phyloP scores from a whole-genome alignment of 2,329 filamentous ascomycete genomes.

The Metarhizium humberi region DNA sequence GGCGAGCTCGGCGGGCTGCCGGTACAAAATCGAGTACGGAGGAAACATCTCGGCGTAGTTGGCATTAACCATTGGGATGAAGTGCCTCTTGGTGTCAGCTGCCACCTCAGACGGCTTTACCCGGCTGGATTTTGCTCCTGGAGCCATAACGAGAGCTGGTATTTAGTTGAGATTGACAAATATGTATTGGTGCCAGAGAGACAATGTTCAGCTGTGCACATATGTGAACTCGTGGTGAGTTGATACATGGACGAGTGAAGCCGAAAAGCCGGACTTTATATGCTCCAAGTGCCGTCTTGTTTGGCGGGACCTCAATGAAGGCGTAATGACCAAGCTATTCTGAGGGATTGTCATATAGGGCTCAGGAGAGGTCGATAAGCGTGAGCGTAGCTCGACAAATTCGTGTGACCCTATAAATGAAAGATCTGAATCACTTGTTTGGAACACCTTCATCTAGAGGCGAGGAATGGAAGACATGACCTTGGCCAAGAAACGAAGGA shows the following conservation, averaged over 20 bases:
- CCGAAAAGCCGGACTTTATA: constrained; percentile 6
- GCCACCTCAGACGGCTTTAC: constrained; percentile 51
- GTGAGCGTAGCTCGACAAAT: constrained; percentile 18
- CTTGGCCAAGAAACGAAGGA: constrained; percentile 2
- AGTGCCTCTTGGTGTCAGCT: constrained; percentile 61
- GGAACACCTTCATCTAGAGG: constrained; percentile 23
- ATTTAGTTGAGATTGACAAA: not conserved
- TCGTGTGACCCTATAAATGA: constrained; percentile 26
- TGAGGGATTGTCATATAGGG: not conserved
- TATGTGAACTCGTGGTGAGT: constrained; percentile 1
- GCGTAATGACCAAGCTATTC: not conserved
- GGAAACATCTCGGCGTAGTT: constrained; percentile 46
- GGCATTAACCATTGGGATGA: constrained; percentile 54
- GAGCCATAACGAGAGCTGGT: constrained; percentile 17
- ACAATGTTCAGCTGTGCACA: not conserved
- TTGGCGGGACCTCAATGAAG: not conserved
- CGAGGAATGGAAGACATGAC: constrained; percentile 18
- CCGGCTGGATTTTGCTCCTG: constrained; percentile 20
- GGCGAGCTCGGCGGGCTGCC: constrained; percentile 38
- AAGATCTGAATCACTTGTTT: constrained; percentile 27
- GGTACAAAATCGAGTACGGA: constrained; percentile 50
- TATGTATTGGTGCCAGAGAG: not conserved
- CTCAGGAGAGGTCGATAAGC: constrained; percentile 9
- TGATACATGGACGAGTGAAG: constrained; percentile 9
- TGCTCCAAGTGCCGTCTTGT: not conserved